These are phyloP conservation scores for Sclerotinia glacialis DNA, from an alignment of 2,329 filamentous ascomycete species.

Conservation along the genomic window DNA sequence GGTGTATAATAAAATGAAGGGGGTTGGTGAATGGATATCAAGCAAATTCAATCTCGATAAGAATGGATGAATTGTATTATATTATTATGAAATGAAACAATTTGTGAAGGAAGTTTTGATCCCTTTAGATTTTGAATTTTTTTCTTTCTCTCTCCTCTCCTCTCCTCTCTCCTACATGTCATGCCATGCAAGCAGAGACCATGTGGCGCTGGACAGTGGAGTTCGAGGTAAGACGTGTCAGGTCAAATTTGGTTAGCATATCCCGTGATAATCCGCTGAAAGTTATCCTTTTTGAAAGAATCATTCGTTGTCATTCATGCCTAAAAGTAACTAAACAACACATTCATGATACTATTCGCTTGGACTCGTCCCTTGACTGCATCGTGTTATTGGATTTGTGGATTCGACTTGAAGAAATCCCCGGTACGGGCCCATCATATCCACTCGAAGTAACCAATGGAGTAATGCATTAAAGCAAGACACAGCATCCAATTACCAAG, in stretches of 20 bases:
- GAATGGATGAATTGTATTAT: conserved; percentile 1
- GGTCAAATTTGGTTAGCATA: conserved; percentile 16
- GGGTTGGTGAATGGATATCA: conserved; percentile 19
- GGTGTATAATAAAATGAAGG: conserved; percentile 16
- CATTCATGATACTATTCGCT: conserved; percentile 18
- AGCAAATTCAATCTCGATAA: conserved; percentile 14
- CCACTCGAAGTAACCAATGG: background rate
- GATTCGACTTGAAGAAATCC: conserved; percentile 12
- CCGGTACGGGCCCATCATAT: conserved; percentile 7
- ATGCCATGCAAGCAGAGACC: conserved; percentile 23
- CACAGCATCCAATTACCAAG: conserved; percentile 10
- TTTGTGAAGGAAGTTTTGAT: background rate
- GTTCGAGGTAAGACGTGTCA: conserved; percentile 22
- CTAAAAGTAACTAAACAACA: conserved; percentile 22
- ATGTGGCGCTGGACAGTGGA: conserved; percentile 22
- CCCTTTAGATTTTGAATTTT: background rate
- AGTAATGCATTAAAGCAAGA: conserved; percentile 10
- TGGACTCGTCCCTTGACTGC: conserved; percentile 16
- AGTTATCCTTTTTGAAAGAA: conserved; percentile 13
- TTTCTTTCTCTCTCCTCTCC: background rate
- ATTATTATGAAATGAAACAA: conserved; percentile 16
- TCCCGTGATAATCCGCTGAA: conserved; percentile 10
- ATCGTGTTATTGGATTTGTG: conserved; percentile 22
- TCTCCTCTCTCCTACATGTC: conserved; percentile 3
- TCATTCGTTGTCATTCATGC: conserved; percentile 23